These are phyloP conservation scores for Omphalotus olearius DNA, from an alignment of 1,284 basidiomycete species.

Conservation along the genomic window DNA sequence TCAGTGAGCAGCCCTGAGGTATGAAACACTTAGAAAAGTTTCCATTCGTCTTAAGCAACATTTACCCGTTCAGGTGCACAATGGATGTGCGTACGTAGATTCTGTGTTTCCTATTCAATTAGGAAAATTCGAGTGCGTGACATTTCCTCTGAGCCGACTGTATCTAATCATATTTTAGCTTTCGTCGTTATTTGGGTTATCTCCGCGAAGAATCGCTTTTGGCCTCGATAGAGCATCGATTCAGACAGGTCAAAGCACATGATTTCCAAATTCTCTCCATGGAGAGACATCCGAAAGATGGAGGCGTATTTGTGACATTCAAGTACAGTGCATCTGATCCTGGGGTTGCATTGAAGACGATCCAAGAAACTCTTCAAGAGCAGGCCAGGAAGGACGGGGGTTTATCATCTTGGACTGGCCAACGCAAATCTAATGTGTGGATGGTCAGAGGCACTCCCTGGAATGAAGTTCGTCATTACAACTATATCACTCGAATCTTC, in stretches of 20 bases:
- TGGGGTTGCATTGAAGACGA: constrained; percentile 39
- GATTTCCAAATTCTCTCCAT: constrained; percentile 55
- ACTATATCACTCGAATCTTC: not conserved
- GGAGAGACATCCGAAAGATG: constrained; percentile 70
- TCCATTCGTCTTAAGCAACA: not conserved
- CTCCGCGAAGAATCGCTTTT: constrained; percentile 54
- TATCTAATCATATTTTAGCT: constrained; percentile 30
- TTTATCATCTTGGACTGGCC: constrained; percentile 61
- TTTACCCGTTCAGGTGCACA: constrained; percentile 14
- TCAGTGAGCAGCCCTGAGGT: not conserved
- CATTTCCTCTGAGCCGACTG: not conserved
- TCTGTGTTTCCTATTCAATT: constrained; percentile 54
- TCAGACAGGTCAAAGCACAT: constrained; percentile 48
- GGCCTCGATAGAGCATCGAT: constrained; percentile 38
- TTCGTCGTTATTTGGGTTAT: constrained; percentile 58
- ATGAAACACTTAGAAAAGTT: no score
- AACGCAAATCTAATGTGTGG: constrained; percentile 62
- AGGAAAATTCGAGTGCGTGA: constrained; percentile 47
- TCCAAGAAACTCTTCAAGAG: constrained; percentile 44
- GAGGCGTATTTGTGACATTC: constrained; percentile 85
- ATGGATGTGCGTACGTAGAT: constrained; percentile 50
- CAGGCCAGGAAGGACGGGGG: constrained; percentile 45
- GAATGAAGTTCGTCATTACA: constrained; percentile 59
- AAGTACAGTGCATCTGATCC: constrained; percentile 45
- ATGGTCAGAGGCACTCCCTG: constrained; percentile 80